Evolutionary conservation across 345 rosid genomes (phyloP).

Genomic region (Nasturtium officinale): DNA sequence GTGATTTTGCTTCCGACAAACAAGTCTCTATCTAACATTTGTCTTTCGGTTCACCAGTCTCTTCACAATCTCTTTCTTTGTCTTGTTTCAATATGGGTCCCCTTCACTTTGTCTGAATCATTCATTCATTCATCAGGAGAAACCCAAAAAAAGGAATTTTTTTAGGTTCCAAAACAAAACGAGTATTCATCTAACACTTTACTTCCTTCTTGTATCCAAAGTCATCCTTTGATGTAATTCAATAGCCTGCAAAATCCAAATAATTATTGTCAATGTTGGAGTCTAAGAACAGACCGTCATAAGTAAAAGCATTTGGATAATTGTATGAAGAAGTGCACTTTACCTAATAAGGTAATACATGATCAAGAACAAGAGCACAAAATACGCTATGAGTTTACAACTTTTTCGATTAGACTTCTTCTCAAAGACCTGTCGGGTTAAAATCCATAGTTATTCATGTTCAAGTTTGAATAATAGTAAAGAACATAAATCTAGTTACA

Average conservation of each 20-base stretch:
- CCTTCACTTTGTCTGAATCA: constrained; percentile 28
- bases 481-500: neutral
- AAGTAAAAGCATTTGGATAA: neutral
- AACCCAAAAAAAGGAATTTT: constrained; percentile 1
- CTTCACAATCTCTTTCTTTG: constrained; percentile 34
- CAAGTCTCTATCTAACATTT: constrained; percentile 26
- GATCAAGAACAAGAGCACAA: constrained; percentile 57
- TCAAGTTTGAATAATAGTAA: constrained; percentile 11
- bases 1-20: constrained; percentile 36
- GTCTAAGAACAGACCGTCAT: neutral
- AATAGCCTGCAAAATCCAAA: constrained; percentile 33
- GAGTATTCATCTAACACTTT: neutral
- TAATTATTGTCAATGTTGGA: constrained; percentile 11
- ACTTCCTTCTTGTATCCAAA: constrained; percentile 3
- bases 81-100: constrained; percentile 35
- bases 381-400: constrained; percentile 63
- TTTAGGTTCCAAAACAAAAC: neutral
- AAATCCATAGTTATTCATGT: constrained; percentile 12
- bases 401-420: constrained; percentile 71
- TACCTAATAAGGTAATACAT: constrained; percentile 72
- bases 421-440: constrained; percentile 66
- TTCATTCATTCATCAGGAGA: constrained; percentile 26
- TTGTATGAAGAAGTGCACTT: neutral
- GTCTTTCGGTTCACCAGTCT: constrained; percentile 30
- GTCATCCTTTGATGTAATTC: constrained; percentile 37